phyloP scores from a whole-genome alignment of 345 rosid species.

The Rubroshorea leprosula region DNA sequence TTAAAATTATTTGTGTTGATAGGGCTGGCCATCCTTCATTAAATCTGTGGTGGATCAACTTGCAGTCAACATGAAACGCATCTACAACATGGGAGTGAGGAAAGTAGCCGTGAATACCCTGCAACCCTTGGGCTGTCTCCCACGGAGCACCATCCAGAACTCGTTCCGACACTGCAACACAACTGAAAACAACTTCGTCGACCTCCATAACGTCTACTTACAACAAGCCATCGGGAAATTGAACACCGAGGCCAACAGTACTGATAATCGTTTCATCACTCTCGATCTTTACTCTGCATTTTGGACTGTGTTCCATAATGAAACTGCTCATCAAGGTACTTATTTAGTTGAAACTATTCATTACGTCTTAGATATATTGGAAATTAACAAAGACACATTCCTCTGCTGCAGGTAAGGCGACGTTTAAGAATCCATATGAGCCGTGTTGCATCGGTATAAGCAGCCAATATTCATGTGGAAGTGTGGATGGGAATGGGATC shows the following conservation, averaged over 20 bases:
- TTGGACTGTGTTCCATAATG: constrained; percentile 37
- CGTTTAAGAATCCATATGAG: constrained; percentile 41
- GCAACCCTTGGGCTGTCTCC: constrained; percentile 81
- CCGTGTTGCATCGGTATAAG: constrained; percentile 51
- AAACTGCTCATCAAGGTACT: constrained; percentile 24
- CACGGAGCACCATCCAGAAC: constrained; percentile 22
- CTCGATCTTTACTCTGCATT: constrained; percentile 57
- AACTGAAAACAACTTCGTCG: constrained; percentile 23
- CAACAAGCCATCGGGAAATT: constrained; percentile 40
- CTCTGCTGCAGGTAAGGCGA: constrained; percentile 27
- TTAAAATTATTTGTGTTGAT: background rate
- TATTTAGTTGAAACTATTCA: no score
- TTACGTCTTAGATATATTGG: no score
- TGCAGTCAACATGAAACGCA: constrained; percentile 35
- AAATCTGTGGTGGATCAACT: constrained; percentile 46
- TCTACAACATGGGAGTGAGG: constrained; percentile 52
- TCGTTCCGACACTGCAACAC: constrained; percentile 47
- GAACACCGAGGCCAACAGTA: constrained; percentile 27
- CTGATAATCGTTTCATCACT: constrained; percentile 28
- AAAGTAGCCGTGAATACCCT: constrained; percentile 42
- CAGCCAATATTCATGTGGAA: constrained; percentile 29
- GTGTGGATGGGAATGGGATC: constrained; percentile 30
- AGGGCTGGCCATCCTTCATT: constrained; percentile 46
- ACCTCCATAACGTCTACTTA: constrained; percentile 48
- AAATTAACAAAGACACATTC: no score